Evolutionary conservation across 1,284 basidiomycete genomes (phyloP).

Genomic region (Ceratobasidium sp.): DNA sequence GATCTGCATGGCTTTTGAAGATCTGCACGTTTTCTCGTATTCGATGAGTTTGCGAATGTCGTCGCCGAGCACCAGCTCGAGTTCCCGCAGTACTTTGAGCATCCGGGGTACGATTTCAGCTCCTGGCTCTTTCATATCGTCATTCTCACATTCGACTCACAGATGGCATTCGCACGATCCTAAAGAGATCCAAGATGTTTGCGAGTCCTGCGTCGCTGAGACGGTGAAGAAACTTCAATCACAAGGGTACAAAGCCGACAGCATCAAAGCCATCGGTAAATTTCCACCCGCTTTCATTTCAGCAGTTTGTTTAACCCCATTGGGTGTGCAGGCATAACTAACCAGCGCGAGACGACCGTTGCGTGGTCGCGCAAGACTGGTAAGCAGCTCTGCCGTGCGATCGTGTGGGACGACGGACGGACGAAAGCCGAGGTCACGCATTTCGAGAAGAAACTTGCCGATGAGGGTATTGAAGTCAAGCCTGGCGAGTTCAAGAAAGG

Average conservation of each 20-base stretch:
- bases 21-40: slow-evolving; percentile 94
- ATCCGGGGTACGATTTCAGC: slow-evolving; percentile 73
- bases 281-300: slow-evolving; percentile 43
- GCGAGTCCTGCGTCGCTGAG: slow-evolving; percentile 80
- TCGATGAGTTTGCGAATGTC: slow-evolving; percentile 89
- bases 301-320: slow-evolving; percentile 42
- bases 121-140: slow-evolving; percentile 9
- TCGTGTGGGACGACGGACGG: slow-evolving; percentile 96
- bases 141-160: slow-evolving; percentile 42
- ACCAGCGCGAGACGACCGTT: slow-evolving; percentile 96
- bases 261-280: slow-evolving; percentile 92
- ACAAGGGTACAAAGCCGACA: slow-evolving; percentile 77
- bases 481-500: slow-evolving; percentile 73
- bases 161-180: slow-evolving; percentile 98
- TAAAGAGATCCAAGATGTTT: slow-evolving; percentile 81
- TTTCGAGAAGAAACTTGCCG: slow-evolving; percentile 77
- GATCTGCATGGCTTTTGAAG: slow-evolving; percentile 57
- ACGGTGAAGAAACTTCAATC: slow-evolving; percentile 79
- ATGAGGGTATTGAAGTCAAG: slow-evolving; percentile 78
- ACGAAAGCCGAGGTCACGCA: slow-evolving; percentile 86
- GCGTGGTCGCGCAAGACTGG: slow-evolving; percentile 94
- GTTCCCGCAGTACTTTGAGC: slow-evolving; percentile 90
- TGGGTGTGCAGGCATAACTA: slow-evolving; percentile 81
- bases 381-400: slow-evolving; percentile 86
- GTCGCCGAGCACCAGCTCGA: slow-evolving; percentile 89